Evolutionary conservation across 306 rosid species (phyloP), one percentile per base, ranked within the genome.

Genomic region (Begonia loranthoides): DNA sequence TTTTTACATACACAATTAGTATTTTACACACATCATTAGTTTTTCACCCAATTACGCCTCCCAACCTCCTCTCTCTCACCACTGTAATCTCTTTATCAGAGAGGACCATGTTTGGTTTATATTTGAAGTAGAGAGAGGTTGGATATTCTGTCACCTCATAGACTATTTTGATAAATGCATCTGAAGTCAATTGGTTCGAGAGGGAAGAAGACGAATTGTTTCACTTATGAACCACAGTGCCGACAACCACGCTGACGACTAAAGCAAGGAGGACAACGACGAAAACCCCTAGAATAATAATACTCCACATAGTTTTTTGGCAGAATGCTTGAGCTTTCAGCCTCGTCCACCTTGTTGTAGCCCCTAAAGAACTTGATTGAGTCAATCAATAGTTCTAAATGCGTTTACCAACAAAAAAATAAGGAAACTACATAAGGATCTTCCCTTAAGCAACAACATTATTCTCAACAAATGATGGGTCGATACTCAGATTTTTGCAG

Each of bases 261-360:
- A 70, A 34, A 10, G 83, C 63, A 0, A 57, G 0, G 0, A 90
- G 77, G 15, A 90, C 55, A 0, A 76, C 0, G 12, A 73, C 6
- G 36, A 94, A 82, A 39, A 74, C 43, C 1, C 17, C 0, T 45
- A 90, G 1, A 24, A 72, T 72, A 38, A 73, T 50, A n/a, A 72
- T 0, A 8, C 97, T 87, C 69, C 56, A 73, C 7, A 94, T 82
- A 21, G 85, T 70, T 69, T 74, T 80, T 10, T 56, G 68, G 6
- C 57, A 51, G 55, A 62, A 82, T 22, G 85, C 77, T 70, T 72
- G 73, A 12, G 82, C 77, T 58, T 19, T 90, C 94, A 13, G 66
- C 41, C 60, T 78, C 95, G 50, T 85, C 87, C 1, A 80, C 92
- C 63, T 82, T 80, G 64, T 87, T 95, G 12, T 90, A 85, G 15